Base-by-base conservation (phyloP, 2,329 filamentous ascomycete species). In the Trichophaea hybrida region DNA sequence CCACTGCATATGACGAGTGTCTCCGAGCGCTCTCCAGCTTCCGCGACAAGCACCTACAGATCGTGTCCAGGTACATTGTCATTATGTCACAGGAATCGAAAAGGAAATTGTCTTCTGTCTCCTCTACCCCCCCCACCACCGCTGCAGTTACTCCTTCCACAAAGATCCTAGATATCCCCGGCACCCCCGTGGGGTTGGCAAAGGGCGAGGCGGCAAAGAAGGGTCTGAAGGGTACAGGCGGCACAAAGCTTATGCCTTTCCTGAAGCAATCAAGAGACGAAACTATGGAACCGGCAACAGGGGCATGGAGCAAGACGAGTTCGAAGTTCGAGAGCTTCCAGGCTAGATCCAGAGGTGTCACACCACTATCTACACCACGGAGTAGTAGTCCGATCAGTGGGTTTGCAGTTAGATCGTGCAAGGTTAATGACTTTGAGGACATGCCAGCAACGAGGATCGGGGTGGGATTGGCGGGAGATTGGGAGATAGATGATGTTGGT, bases 191-290 rank as follows among this genome's bases (percentile, higher is more conserved):
- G 12, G 54, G 59, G 15, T 43, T 57, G 8, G 58, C 61, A 31
- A 54, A 64, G 40, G 63, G 61, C 24, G 63, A 65, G 44, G 64
- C 64, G 12, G 60, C 59, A 12, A 64, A 61, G 34, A 61, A 62
- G 17, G 73, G 84, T 55, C 78, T 95, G 33, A 87, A 86, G 49
- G 93, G 93, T 1, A 98, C 93, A 0, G 93, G 93, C 12, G 93
- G 93, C 13, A 97, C 93, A 0, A 87, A 90, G 0, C 75, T 98
- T 59, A 96, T 98, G 59, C 88, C 91, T 0, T 98, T 98, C 73
- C 76, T 98, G 62, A 96, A 97, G 73, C 93, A 98, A 73, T 93
- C 93, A 4, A 80, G 93, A 33, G 90, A 98, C 69, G 93, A 98
- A 76, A 98, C 93, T 0, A 87, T 88, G 13, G 91, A 97, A 72